Base-by-base conservation (phyloP, 768 basidiomycete genomes). In the Lentinus brumalis region DNA sequence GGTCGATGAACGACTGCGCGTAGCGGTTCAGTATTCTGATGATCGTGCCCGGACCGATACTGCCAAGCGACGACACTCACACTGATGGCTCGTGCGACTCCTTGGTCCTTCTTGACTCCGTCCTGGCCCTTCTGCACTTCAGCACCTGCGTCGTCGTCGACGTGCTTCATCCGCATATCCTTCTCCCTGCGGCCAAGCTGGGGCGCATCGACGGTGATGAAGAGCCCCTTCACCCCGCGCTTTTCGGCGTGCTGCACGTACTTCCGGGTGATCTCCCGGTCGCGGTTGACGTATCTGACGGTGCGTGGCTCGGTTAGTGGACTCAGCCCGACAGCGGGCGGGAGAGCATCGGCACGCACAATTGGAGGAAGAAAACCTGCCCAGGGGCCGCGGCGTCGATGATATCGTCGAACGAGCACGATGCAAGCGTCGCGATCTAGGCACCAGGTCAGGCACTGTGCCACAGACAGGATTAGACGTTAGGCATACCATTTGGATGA, bases 161-260 rank as follows among this genome's bases (percentile, higher is more conserved):
- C 66, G 45, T 61, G 52, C 41, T 60, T 63, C 54, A 60, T 63
- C 63, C 56, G 60, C 67, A 66, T 56, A 78, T 98, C 86, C 76
- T 94, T 94, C 73, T 96, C 95, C 57, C 96, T 83, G 12, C 95
- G 84, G 44, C 96, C 96, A 8, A 98, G 86, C 66, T 97, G 95
- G 4, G 96, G 96, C 0, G 96, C 96, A 76, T 98, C 96, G 29
- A 98, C 96, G 0, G 96, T 98, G 71, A 98, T 96, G 76, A 98
- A 97, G 14, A 98, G 78, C 2, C 83, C 96, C 72, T 94, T 96
- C 68, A 99, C 84, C 2, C 96, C 96, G 18, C 94, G 85, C 62
- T 81, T 78, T 75, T 95, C 94, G 1, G 96, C 96, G 64, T 96
- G 92, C 69, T 92, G 85, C 0, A 98, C 92, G 53, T 94, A 86